Base-by-base conservation (phyloP, 257 asterid species). In the Lithospermum erythrorhizon region DNA sequence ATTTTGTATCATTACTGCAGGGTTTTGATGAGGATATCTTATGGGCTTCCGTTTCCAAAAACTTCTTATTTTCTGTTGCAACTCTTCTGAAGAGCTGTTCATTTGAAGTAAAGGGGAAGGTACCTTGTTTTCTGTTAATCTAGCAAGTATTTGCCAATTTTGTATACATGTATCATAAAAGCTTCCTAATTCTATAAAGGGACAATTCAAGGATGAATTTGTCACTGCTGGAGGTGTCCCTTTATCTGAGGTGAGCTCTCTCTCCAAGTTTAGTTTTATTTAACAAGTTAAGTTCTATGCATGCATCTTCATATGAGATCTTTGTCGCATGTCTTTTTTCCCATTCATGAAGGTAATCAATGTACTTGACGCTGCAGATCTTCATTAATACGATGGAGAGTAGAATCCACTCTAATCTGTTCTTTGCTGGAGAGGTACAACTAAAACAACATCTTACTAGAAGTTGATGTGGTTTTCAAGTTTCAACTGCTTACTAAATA, bases 211-310 rank as follows among this genome's bases (percentile, higher is more conserved):
- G 90, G 98, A 88, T 64, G 98, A 91, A 78, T 91, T 91, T 62
- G 97, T 91, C 79, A 86, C 95, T 47, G 96, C 95, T 49, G 98
- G 97, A 66, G 98, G 98, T 41, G 87, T 91, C 68, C 95, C 97
- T 16, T 79, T 91, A 80, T 78, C 98, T 24, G 98, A 91, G 95
- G 98, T 88, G 17, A 62, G 61, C 68, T 78, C 53, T 76, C 59
- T 73, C 59, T 56, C 35, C 61, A 55, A 17, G 59, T 57, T 58
- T 19, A 30, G 24, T 49, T 14, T 61, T 19, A 47, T 55, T 57
- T 52, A 7, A 17, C 32, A 18, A 16, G 48, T 41, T 23, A 1
- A 23, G 53, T 58, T 20, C 53, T 24, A 15, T 57, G 57, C 24
- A 23, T 35, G 49, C 49, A 23, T 58, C 32, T 58, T 17, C 27